Evolutionary conservation across 2,329 filamentous ascomycete species (phyloP).

Genomic region (Penicillium sp.): DNA sequence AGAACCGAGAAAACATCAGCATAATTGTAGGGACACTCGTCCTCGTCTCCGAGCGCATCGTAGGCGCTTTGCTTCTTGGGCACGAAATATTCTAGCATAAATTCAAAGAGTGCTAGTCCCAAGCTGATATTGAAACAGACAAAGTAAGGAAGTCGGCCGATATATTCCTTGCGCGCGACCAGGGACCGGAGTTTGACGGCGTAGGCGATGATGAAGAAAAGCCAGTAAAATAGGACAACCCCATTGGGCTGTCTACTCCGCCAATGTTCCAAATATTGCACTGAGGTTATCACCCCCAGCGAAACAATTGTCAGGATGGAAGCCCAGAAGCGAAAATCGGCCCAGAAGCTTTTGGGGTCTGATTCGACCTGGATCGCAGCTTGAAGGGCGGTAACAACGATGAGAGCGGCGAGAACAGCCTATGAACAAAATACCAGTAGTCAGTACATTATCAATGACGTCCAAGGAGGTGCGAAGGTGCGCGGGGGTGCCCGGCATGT

Average conservation of each 20-base stretch:
- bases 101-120: conserved; percentile 67
- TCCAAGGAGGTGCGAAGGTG: background rate
- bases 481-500: background rate
- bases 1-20: conserved; percentile 90
- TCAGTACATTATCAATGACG: background rate
- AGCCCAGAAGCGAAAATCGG: conserved; percentile 84
- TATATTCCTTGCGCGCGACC: conserved; percentile 71
- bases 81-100: conserved; percentile 79
- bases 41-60: conserved; percentile 61
- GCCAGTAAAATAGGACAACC: conserved; percentile 88
- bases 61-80: conserved; percentile 73
- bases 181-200: conserved; percentile 83
- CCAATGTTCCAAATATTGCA: conserved; percentile 85
- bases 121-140: conserved; percentile 69
- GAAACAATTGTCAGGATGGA: conserved; percentile 70
- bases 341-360: conserved; percentile 67
- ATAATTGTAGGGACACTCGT: conserved; percentile 77
- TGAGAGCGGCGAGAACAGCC: conserved; percentile 64
- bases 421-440: conserved; percentile 27
- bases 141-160: conserved; percentile 69
- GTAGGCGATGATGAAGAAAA: conserved; percentile 75
- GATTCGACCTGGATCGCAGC: conserved; percentile 71
- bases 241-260: conserved; percentile 81
- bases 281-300: conserved; percentile 67
- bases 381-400: conserved; percentile 67